Base-by-base conservation (phyloP, 352 stramenopile genomes). In the Globisporangium sylvaticum region DNA sequence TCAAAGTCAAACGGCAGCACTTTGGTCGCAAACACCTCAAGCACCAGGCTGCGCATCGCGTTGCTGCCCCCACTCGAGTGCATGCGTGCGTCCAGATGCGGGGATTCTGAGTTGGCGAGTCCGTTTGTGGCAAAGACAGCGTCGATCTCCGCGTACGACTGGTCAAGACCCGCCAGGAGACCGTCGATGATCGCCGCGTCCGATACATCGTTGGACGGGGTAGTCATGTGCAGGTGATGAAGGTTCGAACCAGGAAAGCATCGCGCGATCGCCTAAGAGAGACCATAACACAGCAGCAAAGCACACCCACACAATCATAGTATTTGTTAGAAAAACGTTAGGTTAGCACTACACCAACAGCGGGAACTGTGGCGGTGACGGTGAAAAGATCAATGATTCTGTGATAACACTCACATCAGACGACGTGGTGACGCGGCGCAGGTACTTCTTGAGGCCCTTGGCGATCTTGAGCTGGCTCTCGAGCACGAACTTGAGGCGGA, bases 401-500 rank as follows among this genome's bases (percentile, higher is more conserved):
- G 32, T 39, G 32, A 9, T 20, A 18, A 3, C 37, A 44, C 37
- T 46, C 12, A 46, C 39, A 6, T 46, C 39, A 4, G 39, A 34
- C 37, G 37, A 63, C 3, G 8, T 57, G 52, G 8, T 57, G 14
- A 14, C 12, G 4, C 52, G 7, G 2, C 9, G 52, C 52, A 57
- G 52, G 4, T 20, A n/a, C 24, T 34, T 57, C 22, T 32, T 27
- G 25, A 87, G 76, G 50, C 70, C 76, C 66, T 73, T 75, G 18
- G 73, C 70, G 37, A 84, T 54, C 59, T 86, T 78, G 59, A 83
- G 70, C 66, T 87, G 79, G 1, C 67, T 76, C 58, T 85, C 79
- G 7, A 89, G 69, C 39, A 84, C 75, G 1, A 76, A 62, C 59
- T 85, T 88, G 8, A 89, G 69, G 20, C 75, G 75, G 6, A 72